Base-by-base conservation (phyloP, 1,284 basidiomycete species). In the Fomitopsis pinicola region DNA sequence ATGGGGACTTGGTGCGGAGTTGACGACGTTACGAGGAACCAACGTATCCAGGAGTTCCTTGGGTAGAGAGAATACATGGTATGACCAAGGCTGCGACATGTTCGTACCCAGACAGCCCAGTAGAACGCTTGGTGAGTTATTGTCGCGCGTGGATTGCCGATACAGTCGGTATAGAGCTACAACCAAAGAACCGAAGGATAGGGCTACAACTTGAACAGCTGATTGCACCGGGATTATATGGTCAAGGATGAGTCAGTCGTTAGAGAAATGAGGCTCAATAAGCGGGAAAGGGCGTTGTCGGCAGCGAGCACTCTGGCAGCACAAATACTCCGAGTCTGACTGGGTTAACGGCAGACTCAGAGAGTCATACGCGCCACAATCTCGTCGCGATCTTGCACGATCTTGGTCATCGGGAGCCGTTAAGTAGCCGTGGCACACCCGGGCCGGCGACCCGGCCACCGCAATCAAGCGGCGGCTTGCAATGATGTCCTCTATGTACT, bases 11-110 rank as follows among this genome's bases (percentile, higher is more conserved):
- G 66, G 4, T 1, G 54, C 64, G 71, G 80, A 79, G 67, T 78
- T 72, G 66, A 86, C 59, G 64, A 87, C 73, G 72, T 82, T 82
- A 58, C 89, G 81, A 4, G 82, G 84, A 19, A 84, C 82, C 46
- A 94, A 80, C n/a, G 82, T 82, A 60, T 85, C 81, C 50, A 94
- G 72, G 30, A 94, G 77, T 59, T 86, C 82, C n/a, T 71, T 68
- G 9, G 92, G 89, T 8, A 95, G 78, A 50, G 66, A 68, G 53
- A 66, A 68, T 42, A 69, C 63, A 60, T 71, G 67, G 42, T 68
- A 68, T 53, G 67, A 62, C 52, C 33, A 57, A 1, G 59, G 42
- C 22, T 19, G 22, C 22, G 68, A 67, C 67, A 68, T 69, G 53
- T 8, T 40, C 14, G 38, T 36, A 12, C 6, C 6, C 7, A 36